Evolutionary conservation across 768 basidiomycete species (phyloP), one percentile per base, ranked within the genome.

Genomic region (Phanerochaete carnosa): DNA sequence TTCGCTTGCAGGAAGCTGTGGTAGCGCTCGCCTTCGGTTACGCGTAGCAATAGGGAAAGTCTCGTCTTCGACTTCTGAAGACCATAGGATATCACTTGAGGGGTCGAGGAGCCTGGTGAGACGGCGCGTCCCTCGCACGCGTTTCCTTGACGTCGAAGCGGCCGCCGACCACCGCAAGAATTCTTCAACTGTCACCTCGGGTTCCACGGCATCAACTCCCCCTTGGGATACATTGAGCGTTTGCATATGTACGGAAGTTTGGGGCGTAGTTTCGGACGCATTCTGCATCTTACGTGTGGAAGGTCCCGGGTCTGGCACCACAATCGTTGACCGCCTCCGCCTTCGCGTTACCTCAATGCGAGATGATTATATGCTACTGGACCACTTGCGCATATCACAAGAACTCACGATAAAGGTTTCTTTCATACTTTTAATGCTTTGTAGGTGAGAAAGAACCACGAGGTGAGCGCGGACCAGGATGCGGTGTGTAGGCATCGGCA

Each of bases 111-210:
- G 22, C 9, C 22, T 33, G 2, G 33, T 32, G 28, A 33, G 11
- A 2, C 51, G 29, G 25, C 25, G 47, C 51, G n/a, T 33, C 51
- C 33, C 33, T 33, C 26, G 22, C 15, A 15, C 15, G 19, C 11
- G 2, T 1, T 52, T 52, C 15, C 9, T 5, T 2, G 15, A 13
- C 13, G 9, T 22, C 30, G 11, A n/a, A 23, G 19, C n/a, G 2
- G 29, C 51, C 30, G 45, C 56, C 9, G 63, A 61, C 63, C 59
- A 61, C 19, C 37, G 59, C 43, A 64, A 33, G 33, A 64, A 64
- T 16, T 45, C 63, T 33, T 64, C 63, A 4, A 64, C 63, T 1
- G 63, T 64, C 8, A 60, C 32, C 28, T 47, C 47, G n/a, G 6
- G 30, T 52, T 46, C 43, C 13, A 19, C 9, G 5, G 28, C 26